Evolutionary conservation across 192 early-diverging fungal species (phyloP), one percentile per base, ranked within the genome.

Genomic region (Coemansia sp.): DNA sequence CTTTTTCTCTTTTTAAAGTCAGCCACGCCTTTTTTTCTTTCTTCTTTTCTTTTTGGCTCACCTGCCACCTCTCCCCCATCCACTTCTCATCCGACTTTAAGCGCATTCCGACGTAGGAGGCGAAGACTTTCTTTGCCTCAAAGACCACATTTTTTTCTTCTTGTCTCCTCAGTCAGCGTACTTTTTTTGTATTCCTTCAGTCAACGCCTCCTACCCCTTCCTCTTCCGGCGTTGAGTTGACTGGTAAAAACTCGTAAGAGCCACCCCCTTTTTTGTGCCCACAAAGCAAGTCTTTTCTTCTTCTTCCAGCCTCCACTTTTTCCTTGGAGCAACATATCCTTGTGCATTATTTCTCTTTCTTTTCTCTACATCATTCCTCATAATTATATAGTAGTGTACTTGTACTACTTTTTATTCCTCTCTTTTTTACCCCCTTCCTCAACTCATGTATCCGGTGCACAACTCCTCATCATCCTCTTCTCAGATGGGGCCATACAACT

Each of bases 101-200:
- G 46, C 46, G 11, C 26, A n/a, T 26, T n/a, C 43, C 21, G 21
- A 46, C 19, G 21, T 24, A 12, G 43, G 43, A 34, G 58, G 43
- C 44, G 12, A 50, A 18, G 58, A 60, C 43, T 48, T 42, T 46
- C 48, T 35, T 39, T 58, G 15, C 38, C 4, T n/a, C 56, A 40
- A 58, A 39, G 46, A 29, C 10, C 39, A 58, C 37, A 41, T n/a
- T 58, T 38, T 56, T 44, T 63, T 56, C 32, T 46, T 43, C 35
- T 53, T 27, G 26, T 15, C 38, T 17, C 15, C n/a, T 22, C 44
- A 60, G 44, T 48, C 34, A 35, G 38, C 59, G 34, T 24, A 24
- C 22, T 39, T n/a, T 44, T 29, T 57, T 56, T 37, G 37, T 61
- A 34, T n/a, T 53, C 18, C 17, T 27, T 42, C 32, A 26, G 26